Base-by-base conservation (phyloP, 257 asterid genomes). In the Cinchona pubescens region DNA sequence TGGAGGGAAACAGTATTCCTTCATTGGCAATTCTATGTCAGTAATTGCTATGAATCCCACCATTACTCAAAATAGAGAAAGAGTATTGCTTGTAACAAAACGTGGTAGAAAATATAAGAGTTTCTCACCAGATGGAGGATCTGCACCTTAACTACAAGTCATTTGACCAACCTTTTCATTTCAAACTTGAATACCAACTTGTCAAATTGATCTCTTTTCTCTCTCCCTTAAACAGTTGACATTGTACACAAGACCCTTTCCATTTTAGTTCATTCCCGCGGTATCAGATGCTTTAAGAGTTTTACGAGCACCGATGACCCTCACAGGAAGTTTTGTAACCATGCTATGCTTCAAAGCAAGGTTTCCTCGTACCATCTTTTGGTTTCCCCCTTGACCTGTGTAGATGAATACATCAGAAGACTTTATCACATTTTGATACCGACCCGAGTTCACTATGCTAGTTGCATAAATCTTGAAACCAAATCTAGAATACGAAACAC, bases 351-450 rank as follows among this genome's bases (percentile, higher is more conserved):
- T 75, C 82, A 86, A 55, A 60, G 87, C 86, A 72, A 75, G 87
- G 78, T 83, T 86, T 38, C 87, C 82, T 8, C 43, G 51, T n/a
- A 51, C 73, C 27, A 77, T 78, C 64, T 75, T 73, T 73, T 86
- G 85, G 77, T 65, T 65, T 51, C 86, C 82, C 10, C 88, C 88
- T 66, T 85, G 81, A 23, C 88, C 88, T 6, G 75, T 74, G 66
- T 85, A 85, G 71, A 79, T 67, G 65, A 85, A 71, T 16, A 68
- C 81, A 59, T 82, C 74, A 10, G 67, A 37, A 13, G 81, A 63
- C 68, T 27, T 67, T 10, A 73, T 63, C 37, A 58, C 72, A 30
- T 80, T 85, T 1, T 68, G 73, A 7, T 79, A 82, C 46, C 79
- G 79, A 34, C 86, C 80, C 8, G 86, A 82, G 58, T 82, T 46